A percentile compares a stretch with the other conserved stretches of the same genome.
These are phyloP conservation scores for Testicularia cyperi DNA, from an alignment of 1,284 basidiomycete species.

Conservation along the genomic window DNA sequence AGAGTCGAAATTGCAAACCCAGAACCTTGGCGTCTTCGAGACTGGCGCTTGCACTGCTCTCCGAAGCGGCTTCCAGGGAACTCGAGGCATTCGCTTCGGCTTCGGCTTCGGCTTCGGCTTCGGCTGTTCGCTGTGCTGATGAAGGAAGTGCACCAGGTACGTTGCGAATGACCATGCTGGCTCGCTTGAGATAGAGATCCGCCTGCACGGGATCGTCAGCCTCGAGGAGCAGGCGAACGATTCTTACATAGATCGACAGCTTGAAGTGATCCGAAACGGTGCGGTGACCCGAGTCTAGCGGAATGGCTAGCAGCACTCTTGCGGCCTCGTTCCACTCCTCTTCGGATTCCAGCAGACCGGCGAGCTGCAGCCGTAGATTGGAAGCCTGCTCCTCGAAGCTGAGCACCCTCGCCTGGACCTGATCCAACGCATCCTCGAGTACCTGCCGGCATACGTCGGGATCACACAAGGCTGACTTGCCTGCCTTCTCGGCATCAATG, in stretches of 20 bases:
- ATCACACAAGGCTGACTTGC: constrained; percentile 30
- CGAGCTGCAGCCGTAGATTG: constrained; percentile 78
- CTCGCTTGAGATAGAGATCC: constrained; percentile 93
- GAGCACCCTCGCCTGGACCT: constrained; percentile 73
- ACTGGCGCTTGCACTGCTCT: background rate
- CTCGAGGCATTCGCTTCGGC: background rate
- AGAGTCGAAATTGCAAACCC: constrained; percentile 55
- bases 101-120: background rate
- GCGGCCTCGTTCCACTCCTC: constrained; percentile 94
- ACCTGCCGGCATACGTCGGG: constrained; percentile 62
- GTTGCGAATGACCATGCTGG: constrained; percentile 78
- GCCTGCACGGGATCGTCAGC: constrained; percentile 91
- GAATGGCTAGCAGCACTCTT: constrained; percentile 82
- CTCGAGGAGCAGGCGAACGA: constrained; percentile 90
- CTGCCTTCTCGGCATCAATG: constrained; percentile 9
- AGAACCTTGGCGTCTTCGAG: constrained; percentile 36
- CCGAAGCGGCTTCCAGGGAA: background rate
- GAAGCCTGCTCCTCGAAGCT: constrained; percentile 94
- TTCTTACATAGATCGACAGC: constrained; percentile 85
- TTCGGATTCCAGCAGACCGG: constrained; percentile 80
- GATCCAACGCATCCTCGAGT: constrained; percentile 72
- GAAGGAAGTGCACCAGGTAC: constrained; percentile 41
- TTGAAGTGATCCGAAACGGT: constrained; percentile 79
- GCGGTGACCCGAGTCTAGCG: constrained; percentile 83
- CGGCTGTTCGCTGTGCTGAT: constrained; percentile 13